A percentile compares a stretch with the other conserved stretches of the same genome.
Evolutionary conservation across 768 basidiomycete genomes (phyloP).

Genomic region (Russula ochroleuca): DNA sequence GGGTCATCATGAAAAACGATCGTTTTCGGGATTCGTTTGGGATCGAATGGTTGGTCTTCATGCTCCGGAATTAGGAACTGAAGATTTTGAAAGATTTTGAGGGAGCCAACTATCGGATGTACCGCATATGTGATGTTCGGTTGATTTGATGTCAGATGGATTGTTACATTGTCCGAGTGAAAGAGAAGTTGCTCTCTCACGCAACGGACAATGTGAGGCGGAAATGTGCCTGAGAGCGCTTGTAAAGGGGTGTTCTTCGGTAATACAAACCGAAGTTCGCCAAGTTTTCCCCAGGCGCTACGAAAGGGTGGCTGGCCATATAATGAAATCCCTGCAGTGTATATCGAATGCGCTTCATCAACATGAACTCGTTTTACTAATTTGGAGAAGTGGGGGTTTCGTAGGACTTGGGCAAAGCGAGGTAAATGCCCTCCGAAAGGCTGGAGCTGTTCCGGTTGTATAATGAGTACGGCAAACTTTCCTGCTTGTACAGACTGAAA

Average conservation of each 20-base stretch:
- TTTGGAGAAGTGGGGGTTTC: neutral
- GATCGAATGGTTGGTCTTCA: neutral
- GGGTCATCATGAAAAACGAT: neutral
- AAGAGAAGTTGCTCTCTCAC: neutral
- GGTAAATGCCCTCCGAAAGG: no score
- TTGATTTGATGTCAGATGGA: neutral
- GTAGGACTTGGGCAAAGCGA: neutral
- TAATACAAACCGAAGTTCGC: neutral
- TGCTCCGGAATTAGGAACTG: neutral
- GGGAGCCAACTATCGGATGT: neutral
- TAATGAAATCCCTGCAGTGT: neutral
- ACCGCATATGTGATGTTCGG: neutral
- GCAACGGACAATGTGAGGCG: neutral
- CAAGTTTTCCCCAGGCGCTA: neutral
- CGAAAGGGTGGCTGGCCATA: neutral
- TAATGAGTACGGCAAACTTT: neutral
- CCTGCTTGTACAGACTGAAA: neutral
- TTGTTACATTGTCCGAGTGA: neutral
- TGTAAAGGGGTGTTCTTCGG: neutral
- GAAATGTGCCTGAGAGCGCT: neutral
- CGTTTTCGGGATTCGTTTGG: neutral
- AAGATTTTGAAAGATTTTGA: neutral
- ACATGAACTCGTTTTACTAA: neutral
- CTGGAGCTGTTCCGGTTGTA: neutral
- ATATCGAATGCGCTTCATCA: neutral